Base-by-base conservation (phyloP, 2,329 filamentous ascomycete species). In the Rachicladosporium sp. region DNA sequence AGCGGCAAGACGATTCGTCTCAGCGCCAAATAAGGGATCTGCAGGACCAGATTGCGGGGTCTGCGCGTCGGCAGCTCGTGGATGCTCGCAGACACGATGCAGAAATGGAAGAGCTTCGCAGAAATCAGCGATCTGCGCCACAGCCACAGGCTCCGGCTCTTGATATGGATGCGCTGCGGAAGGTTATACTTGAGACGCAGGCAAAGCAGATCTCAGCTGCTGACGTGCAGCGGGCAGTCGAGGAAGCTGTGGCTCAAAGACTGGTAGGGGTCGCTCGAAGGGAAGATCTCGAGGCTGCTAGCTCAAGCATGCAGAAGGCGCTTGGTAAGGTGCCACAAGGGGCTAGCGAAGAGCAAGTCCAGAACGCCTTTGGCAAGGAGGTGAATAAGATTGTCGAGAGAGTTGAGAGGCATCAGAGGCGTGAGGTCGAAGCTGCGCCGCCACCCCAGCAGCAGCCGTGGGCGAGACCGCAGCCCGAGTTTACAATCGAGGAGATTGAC, bases 141-240 rank as follows among this genome's bases (percentile, higher is more conserved):
- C 36, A 33, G 8, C 29, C 35, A 4, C 35, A 31, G 6, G 11
- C 30, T 6, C 31, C 30, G 8, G 33, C 34, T 3, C 31, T 46
- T n/a, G 43, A 46, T 13, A 37, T 43, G 32, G 32, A 27, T 23
- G 31, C 37, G 2, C 15, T 47, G n/a, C 29, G 41, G 11, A 44
- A 40, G 10, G 36, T 45, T 10, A 40, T 46, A 6, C 31, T n/a
- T 2, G 42, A 46, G 29, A 34, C 45, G 2, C 35, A 41, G 10
- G 31, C 42, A 5, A 31, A 41, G 10, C 38, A 38, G 10, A 19
- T 42, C 3, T 37, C 38, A 5, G 33, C 10, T 10, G 29, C 12
- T 36, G 45, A 47, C 31, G 35, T 46, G 13, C 33, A 40, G 6
- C 33, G 29, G 4, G 36, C 45, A n/a, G 40, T 47, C 6, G 34